phyloP scores from a whole-genome alignment of 2,329 filamentous ascomycete genomes.

The Cladosporium sp. region DNA sequence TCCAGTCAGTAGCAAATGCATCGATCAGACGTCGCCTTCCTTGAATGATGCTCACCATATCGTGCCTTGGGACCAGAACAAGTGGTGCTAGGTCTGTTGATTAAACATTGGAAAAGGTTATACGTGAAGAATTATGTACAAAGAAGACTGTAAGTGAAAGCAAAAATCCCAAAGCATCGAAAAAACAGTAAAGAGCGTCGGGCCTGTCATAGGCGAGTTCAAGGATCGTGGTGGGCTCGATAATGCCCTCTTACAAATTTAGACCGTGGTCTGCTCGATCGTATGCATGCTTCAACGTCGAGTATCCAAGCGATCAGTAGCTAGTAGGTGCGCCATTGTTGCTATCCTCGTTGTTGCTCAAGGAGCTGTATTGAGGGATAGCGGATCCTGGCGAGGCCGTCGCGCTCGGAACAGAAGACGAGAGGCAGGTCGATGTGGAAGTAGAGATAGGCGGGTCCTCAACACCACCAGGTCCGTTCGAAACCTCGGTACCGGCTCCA shows the following conservation, averaged over 20 bases:
- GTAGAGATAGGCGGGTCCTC: not conserved
- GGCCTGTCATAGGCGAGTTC: not conserved
- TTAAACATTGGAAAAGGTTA: not conserved
- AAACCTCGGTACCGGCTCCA: not conserved
- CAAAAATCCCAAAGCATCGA: not conserved
- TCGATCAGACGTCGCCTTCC: too few species aligned
- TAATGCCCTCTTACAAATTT: not conserved
- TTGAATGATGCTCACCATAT: too few species aligned
- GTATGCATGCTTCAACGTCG: not conserved
- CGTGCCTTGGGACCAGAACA: too few species aligned
- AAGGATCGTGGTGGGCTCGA: not conserved
- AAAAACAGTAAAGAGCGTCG: not conserved
- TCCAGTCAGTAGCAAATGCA: too few species aligned
- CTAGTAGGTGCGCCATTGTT: not conserved
- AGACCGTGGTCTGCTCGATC: not conserved
- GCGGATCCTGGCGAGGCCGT: not conserved
- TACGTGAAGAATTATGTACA: not conserved
- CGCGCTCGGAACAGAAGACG: not conserved
- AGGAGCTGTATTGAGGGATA: not conserved
- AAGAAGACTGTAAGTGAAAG: not conserved
- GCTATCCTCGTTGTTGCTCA: not conserved
- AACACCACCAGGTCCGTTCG: not conserved
- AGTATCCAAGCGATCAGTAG: not conserved
- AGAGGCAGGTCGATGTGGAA: not conserved
- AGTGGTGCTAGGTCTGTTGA: too few species aligned